Percentiles rank a stretch among this genome's conserved stretches.
Evolutionary conservation across 176 grass and related monocot species (phyloP).

Genomic region (Aegilops bicornis): DNA sequence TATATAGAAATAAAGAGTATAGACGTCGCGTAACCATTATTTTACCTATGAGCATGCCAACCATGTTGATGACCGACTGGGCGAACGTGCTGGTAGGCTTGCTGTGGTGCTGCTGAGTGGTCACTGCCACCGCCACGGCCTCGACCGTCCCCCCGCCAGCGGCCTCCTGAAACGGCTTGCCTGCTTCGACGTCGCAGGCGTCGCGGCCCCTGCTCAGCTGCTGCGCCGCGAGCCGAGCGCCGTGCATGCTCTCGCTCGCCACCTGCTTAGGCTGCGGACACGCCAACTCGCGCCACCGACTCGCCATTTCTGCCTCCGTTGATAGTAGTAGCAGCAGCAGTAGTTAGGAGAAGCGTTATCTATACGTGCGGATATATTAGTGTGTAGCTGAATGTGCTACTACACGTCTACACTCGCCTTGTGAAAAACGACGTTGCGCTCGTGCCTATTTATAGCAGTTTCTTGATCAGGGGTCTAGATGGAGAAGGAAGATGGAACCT

Average conservation of each 20-base stretch:
- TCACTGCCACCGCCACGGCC: background rate
- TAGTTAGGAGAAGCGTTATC: background rate
- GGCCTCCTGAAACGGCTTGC: slow-evolving; percentile 2
- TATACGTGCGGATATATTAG: background rate
- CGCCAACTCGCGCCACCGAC: background rate
- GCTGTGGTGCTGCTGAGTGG: slow-evolving; percentile 23
- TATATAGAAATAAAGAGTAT: too few species aligned
- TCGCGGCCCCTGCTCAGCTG: slow-evolving; percentile 7
- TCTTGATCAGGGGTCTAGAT: background rate
- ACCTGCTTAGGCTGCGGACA: slow-evolving; percentile 41
- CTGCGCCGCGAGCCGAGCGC: slow-evolving; percentile 40
- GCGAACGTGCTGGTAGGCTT: slow-evolving; percentile 63
- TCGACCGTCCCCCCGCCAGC: background rate
- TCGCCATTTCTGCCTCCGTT: background rate
- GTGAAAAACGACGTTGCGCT: background rate
- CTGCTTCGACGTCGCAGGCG: slow-evolving; percentile 47
- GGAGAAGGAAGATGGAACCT: background rate
- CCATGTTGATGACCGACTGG: slow-evolving; percentile 80
- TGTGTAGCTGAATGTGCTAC: background rate
- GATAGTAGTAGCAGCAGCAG: background rate
- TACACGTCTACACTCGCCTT: background rate
- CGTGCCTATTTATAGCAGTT: slow-evolving; percentile 31
- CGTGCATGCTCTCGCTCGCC: slow-evolving; percentile 56
- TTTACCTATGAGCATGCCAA: slow-evolving; percentile 90
- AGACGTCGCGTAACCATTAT: too few species aligned